Conservation (phyloP, 2,329 filamentous ascomycete species). For the Colletotrichum australisinense region DNA sequence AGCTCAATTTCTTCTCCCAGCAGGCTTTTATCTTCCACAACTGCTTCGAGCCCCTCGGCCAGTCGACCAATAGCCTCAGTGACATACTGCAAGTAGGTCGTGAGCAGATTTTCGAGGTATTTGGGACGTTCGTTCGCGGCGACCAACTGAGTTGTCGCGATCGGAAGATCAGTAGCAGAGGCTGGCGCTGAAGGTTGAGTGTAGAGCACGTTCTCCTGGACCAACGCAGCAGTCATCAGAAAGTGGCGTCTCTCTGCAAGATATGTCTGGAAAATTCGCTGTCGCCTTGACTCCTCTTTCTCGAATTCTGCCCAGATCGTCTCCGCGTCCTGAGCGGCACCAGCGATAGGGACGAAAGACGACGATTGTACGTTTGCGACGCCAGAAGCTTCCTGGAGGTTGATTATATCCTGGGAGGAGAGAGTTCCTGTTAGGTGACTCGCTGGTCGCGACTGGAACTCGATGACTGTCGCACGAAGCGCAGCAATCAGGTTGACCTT, state of each 20-base stretch:
- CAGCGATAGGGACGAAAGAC: slow-evolving; percentile 65
- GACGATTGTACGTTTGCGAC: slow-evolving; percentile 70
- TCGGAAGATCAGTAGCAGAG: slow-evolving; percentile 16
- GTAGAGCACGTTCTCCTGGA: slow-evolving; percentile 62
- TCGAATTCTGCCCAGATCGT: slow-evolving; percentile 70
- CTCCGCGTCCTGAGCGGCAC: slow-evolving; percentile 62
- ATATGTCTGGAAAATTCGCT: slow-evolving; percentile 78
- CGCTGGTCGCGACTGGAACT: slow-evolving; percentile 86
- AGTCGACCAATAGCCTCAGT: slow-evolving; percentile 61
- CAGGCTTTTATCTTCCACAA: slow-evolving; percentile 61
- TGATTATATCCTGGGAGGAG: slow-evolving; percentile 81
- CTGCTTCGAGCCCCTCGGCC: slow-evolving; percentile 59
- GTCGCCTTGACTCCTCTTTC: slow-evolving; percentile 69
- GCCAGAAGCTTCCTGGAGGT: slow-evolving; percentile 79
- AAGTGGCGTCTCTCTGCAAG: slow-evolving; percentile 78
- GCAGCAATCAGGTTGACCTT: slow-evolving; percentile 85
- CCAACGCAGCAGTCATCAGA: slow-evolving; percentile 70
- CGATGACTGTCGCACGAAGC: slow-evolving; percentile 81
- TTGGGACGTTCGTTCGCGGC: slow-evolving; percentile 36
- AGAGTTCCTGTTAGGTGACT: slow-evolving; percentile 77
- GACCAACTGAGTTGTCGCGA: slow-evolving; percentile 1
- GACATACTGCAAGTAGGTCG: slow-evolving; percentile 60
- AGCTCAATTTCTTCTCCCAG: slow-evolving; percentile 64
- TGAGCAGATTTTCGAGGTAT: slow-evolving; percentile 57
- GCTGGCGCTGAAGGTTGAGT: slow-evolving; percentile 40